Base-by-base conservation (phyloP, 2,329 filamentous ascomycete species). In the Blastomyces parvus region DNA sequence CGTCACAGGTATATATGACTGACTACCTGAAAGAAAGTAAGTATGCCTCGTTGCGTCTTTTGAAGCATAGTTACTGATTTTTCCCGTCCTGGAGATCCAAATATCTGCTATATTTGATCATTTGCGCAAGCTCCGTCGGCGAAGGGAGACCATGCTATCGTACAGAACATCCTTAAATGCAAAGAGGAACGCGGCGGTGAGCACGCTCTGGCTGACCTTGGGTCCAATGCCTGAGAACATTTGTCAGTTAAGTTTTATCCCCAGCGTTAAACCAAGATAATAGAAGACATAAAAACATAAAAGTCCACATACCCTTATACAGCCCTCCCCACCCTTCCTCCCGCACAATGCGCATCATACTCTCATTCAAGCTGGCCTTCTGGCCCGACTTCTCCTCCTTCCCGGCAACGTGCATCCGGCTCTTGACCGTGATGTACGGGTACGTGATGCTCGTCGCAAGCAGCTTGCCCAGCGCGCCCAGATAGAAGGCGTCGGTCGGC, bases 341-440 rank as follows among this genome's bases (percentile, higher is more conserved):
- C 67, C 80, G 83, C 65, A 97, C 83, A 65, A 97, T 92, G 65
- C 88, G 84, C 72, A 83, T 86, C 73, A 99, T 84, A 57, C 87
- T 89, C 68, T 86, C 84, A 61, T 87, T 82, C 83, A 97, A 88
- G 69, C 88, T 89, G 78, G 95, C 89, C 77, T 88, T 88, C 67
- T 86, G 86, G n/a, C 84, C 84, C 66, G 86, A 86, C 71, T 86
- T 86, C 53, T 59, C 40, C 40, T 38, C 56, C 36, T 44, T 59
- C 66, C 84, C 86, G 36, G 92, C 91, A 65, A 99, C 91, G 76
- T 99, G 94, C 86, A 96, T 96, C 74, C 91, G 86, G 78, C 91
- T 96, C 86, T 99, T 99, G 71, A 99, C 89, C 4, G 94, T 99
- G 75, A 99, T 97, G 75, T 99, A 99, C 13, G 94, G 94, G 77